A percentile compares a stretch with the other conserved stretches of the same genome.
Evolutionary conservation across 257 asterid genomes (phyloP).

Genomic region (Euphrasia confusa): DNA sequence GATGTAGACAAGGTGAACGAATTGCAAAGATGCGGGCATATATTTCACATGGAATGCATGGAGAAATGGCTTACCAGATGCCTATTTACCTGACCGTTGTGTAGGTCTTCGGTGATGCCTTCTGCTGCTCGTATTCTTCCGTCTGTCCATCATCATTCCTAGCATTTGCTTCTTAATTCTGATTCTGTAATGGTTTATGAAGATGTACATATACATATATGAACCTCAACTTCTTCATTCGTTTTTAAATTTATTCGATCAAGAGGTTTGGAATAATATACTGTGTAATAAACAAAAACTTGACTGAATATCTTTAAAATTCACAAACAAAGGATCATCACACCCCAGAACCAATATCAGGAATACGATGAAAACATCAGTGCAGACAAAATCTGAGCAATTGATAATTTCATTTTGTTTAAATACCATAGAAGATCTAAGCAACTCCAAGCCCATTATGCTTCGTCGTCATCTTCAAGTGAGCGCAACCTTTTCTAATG

Average conservation of each 20-base stretch:
- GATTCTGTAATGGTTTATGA: background rate
- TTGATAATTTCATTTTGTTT: background rate
- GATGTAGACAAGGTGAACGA: conserved; percentile 43
- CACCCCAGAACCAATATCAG: background rate
- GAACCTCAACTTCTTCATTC: background rate
- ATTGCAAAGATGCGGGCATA: conserved; percentile 46
- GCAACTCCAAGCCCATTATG: conserved; percentile 12
- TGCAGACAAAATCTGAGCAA: conserved; percentile 10
- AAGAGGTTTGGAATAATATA: too few relatives aligned
- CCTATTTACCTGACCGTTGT: conserved; percentile 67
- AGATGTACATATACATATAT: background rate
- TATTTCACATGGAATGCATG: conserved; percentile 58
- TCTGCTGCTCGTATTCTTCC: background rate
- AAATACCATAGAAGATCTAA: conserved; percentile 15
- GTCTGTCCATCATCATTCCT: conserved; percentile 7
- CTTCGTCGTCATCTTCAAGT: conserved; percentile 17
- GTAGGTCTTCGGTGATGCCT: conserved; percentile 44
- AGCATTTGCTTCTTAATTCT: background rate
- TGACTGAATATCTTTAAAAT: background rate
- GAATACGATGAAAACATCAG: conserved; percentile 3
- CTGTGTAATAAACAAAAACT: background rate
- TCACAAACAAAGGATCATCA: background rate
- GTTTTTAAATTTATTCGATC: background rate
- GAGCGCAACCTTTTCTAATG: conserved; percentile 12
- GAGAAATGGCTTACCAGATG: conserved; percentile 48